These are phyloP conservation scores for Selaginella moellendorffii DNA, from an alignment of 75 land plant genomes.

Conservation along the genomic window DNA sequence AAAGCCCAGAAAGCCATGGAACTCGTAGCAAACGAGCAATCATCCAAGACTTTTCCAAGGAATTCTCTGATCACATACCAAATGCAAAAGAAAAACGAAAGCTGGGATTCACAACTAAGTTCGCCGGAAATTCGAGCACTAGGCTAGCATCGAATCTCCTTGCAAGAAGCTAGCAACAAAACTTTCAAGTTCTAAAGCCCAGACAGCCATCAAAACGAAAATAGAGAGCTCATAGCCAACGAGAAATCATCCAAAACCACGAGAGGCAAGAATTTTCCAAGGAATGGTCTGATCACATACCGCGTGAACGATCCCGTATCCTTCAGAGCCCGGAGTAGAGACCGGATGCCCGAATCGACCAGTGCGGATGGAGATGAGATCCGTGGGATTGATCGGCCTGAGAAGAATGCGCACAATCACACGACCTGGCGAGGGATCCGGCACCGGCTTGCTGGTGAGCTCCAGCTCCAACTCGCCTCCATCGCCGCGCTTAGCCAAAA, in stretches of 20 bases:
- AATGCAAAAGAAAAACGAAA: no score
- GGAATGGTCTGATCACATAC: constrained; percentile 15
- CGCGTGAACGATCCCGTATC: constrained; percentile 23
- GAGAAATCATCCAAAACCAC: not conserved
- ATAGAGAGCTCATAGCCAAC: no score
- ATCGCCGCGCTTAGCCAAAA: not conserved
- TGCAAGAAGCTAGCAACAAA: no score
- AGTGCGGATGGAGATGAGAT: constrained; percentile 14
- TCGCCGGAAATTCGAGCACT: no score
- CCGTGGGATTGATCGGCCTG: constrained; percentile 28
- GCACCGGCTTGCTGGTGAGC: constrained; percentile 14
- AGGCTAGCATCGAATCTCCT: no score
- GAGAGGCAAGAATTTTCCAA: no score
- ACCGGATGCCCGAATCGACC: not conserved
- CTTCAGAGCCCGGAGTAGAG: constrained; percentile 24
- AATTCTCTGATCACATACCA: no score
- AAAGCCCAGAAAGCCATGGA: no score
- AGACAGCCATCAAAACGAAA: not conserved
- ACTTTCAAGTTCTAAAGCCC: not conserved
- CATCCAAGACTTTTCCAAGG: no score
- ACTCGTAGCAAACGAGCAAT: no score
- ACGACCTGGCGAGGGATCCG: constrained; percentile 17
- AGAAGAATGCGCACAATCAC: constrained; percentile 25
- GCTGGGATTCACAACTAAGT: no score
- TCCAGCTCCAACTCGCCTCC: not conserved